Base-by-base conservation (phyloP, 257 asterid species). In the Solanum neorickii region DNA sequence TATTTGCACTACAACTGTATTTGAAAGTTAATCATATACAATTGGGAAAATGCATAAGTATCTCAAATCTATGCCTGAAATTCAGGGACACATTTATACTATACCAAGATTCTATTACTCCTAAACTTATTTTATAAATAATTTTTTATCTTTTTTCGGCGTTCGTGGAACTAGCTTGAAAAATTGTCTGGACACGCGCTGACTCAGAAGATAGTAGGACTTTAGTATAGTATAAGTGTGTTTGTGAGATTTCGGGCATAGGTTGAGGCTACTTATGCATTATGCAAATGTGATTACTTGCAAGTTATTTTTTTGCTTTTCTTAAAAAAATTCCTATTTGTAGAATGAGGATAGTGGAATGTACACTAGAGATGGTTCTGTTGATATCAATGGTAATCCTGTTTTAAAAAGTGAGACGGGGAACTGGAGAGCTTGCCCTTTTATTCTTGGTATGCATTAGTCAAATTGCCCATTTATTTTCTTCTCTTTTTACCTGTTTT, bases 401-500 rank as follows among this genome's bases (percentile, higher is more conserved):
- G 98, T 95, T 89, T 62, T 95, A 83, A 97, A 95, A 94, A 93
- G 95, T 87, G 92, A 93, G 86, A 96, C 99, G n/a, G 99, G 99
- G 80, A 97, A 94, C 89, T 97, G 99, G 99, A 93, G 93, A 91
- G 99, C 99, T 31, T 95, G 99, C 72, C 99, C 99, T 49, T 95
- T 94, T 84, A 95, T 96, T 92, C 94, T 97, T 56, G 98, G 99
- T 95, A 91, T n/a, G 86, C 47, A 5, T 7, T 56, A 83, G 5
- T 44, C 39, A 77, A 18, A 77, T 41, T 76, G 15, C 33, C 31
- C 59, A 21, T 82, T 35, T 82, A 72, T 87, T 78, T 69, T 70
- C 76, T 70, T 29, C 76, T 62, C 29, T 33, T 73, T 74, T 60
- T 78, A 59, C 74, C 21, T 84, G 49, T 41, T 84, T 62, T n/a